These are phyloP conservation scores for Excoecaria cochinchinensis DNA, from an alignment of 345 rosid species.

Conservation along the genomic window DNA sequence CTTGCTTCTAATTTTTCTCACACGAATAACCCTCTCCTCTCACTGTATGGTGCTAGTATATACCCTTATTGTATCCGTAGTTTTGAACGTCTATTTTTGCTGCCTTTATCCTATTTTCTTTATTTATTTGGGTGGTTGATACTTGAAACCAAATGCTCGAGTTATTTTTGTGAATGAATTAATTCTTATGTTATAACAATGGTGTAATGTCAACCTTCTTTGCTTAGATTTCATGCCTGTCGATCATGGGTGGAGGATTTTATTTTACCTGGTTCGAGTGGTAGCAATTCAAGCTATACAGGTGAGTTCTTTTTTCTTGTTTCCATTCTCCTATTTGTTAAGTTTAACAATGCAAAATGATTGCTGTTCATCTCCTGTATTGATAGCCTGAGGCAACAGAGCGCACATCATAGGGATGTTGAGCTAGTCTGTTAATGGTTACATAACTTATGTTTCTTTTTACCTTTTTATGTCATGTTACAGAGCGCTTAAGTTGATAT, in stretches of 20 bases:
- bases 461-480: neutral
- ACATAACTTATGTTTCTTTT: neutral
- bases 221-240: slow-evolving; percentile 33
- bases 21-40: neutral
- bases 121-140: neutral
- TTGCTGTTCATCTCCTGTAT: neutral
- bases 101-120: neutral
- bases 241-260: slow-evolving; percentile 63
- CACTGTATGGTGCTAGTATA: neutral
- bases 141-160: neutral
- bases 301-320: slow-evolving; percentile 44
- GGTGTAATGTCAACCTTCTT: slow-evolving; percentile 8
- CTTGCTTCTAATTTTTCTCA: slow-evolving; percentile 15
- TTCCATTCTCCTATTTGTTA: neutral
- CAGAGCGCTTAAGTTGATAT: neutral
- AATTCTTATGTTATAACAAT: slow-evolving; percentile 8
- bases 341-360: neutral
- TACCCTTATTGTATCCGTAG: neutral
- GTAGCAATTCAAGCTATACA: slow-evolving; percentile 49
- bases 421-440: neutral
- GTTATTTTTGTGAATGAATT: neutral
- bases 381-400: neutral
- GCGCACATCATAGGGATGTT: neutral
- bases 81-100: neutral
- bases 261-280: slow-evolving; percentile 50